Evolutionary conservation across 192 early-diverging fungal genomes (phyloP).

Genomic region (Dispira parvispora): DNA sequence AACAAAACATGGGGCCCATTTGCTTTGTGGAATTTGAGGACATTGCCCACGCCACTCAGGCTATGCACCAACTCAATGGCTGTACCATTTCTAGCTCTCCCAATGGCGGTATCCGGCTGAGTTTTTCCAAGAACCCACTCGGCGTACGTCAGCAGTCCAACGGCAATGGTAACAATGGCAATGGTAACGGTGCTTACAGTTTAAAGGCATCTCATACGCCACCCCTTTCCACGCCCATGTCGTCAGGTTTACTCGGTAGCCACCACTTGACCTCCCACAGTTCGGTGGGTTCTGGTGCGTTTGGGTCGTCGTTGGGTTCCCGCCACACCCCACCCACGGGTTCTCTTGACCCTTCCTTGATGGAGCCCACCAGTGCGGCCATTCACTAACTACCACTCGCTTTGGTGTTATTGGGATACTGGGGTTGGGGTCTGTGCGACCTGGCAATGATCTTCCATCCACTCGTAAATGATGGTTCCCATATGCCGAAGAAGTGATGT

Average conservation of each 20-base stretch:
- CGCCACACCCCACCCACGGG: background rate
- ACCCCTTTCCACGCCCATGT: too few relatives aligned
- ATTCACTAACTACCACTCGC: slow-evolving; percentile 2
- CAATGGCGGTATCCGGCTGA: slow-evolving; percentile 88
- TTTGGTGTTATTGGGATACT: too few relatives aligned
- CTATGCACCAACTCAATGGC: slow-evolving; percentile 74
- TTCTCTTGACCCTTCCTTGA: background rate
- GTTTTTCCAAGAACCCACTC: slow-evolving; percentile 92
- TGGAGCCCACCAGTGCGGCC: slow-evolving; percentile 9
- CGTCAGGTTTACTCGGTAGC: too few relatives aligned
- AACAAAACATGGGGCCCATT: slow-evolving; percentile 85
- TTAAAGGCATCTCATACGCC: too few relatives aligned
- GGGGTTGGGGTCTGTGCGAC: too few relatives aligned
- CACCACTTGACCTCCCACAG: too few relatives aligned
- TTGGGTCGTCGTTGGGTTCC: slow-evolving; percentile 9
- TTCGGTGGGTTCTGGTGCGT: background rate
- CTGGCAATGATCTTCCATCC: too few relatives aligned
- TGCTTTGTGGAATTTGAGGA: slow-evolving; percentile 99
- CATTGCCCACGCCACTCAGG: slow-evolving; percentile 77
- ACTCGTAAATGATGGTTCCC: too few relatives aligned
- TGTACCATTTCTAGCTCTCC: slow-evolving; percentile 67
- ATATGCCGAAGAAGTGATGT: too few relatives aligned
- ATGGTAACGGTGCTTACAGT: too few relatives aligned
- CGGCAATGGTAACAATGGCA: background rate
- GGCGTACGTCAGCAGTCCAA: slow-evolving; percentile 55